Evolutionary conservation across 2,329 filamentous ascomycete genomes (phyloP).

Genomic region (Trichoderma atroviride): DNA sequence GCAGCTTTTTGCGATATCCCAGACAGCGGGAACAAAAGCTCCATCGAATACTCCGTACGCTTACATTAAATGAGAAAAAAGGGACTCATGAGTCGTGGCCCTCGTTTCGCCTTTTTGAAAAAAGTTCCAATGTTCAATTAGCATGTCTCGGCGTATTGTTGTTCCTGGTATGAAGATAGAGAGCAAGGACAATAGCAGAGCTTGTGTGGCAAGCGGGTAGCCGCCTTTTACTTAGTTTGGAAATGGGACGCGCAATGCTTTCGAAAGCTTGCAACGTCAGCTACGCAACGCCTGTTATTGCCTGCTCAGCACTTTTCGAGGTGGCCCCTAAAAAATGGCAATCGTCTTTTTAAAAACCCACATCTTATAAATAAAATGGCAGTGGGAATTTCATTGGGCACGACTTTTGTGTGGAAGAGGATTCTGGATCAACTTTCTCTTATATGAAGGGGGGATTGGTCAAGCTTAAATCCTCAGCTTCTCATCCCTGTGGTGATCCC

Average conservation of each 20-base stretch:
- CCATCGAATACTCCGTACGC: background rate
- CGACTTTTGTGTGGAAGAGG: background rate
- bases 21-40: background rate
- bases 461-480: conserved; percentile 10
- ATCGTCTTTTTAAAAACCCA: background rate
- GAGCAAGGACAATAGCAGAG: background rate
- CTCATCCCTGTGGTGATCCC: background rate
- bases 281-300: conserved; percentile 27
- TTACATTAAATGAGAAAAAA: background rate
- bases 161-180: background rate
- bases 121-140: background rate
- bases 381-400: background rate
- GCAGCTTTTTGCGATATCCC: conserved; percentile 1
- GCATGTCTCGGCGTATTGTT: background rate
- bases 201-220: conserved; percentile 19
- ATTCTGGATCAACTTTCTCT: background rate
- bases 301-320: background rate
- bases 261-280: conserved; percentile 37
- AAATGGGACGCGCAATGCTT: conserved; percentile 40
- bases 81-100: background rate
- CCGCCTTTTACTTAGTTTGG: conserved; percentile 33
- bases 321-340: background rate
- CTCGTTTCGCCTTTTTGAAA: background rate
- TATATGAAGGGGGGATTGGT: background rate
- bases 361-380: conserved; percentile 4